phyloP scores from a whole-genome alignment of 1,139 yeast species.

The Yamadazyma triangularis region DNA sequence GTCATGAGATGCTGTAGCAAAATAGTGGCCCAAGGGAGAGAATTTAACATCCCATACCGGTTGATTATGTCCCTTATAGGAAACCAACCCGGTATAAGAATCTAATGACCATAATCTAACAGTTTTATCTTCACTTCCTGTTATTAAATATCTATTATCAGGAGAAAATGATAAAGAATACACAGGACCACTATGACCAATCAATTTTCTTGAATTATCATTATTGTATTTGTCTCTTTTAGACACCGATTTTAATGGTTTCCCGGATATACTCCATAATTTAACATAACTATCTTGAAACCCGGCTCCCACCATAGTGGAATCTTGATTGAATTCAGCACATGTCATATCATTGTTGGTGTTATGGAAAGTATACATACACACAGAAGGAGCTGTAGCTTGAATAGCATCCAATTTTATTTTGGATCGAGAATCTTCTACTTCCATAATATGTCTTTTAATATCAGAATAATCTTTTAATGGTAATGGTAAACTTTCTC shows the following conservation, averaged over 20 bases:
- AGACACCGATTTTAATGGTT: slow-evolving; percentile 65
- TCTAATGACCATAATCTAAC: slow-evolving; percentile 93
- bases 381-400: slow-evolving; percentile 86
- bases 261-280: slow-evolving; percentile 90
- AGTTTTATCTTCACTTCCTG: slow-evolving; percentile 89
- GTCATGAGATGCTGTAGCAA: slow-evolving; percentile 96
- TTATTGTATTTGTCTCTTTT: slow-evolving; percentile 55
- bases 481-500: slow-evolving; percentile 80
- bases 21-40: slow-evolving; percentile 94
- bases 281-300: slow-evolving; percentile 88
- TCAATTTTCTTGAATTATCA: slow-evolving; percentile 55
- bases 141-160: slow-evolving; percentile 74
- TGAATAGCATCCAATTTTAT: slow-evolving; percentile 58
- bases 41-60: slow-evolving; percentile 98
- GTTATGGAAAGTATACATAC: slow-evolving; percentile 98
- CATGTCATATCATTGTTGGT: slow-evolving; percentile 85
- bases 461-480: slow-evolving; percentile 75
- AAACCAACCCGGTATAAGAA: slow-evolving; percentile 81
- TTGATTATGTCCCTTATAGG: slow-evolving; percentile 94
- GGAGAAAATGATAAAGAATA: slow-evolving; percentile 90
- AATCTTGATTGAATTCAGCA: slow-evolving; percentile 80
- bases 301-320: slow-evolving; percentile 87
- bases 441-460: slow-evolving; percentile 68
- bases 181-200: slow-evolving; percentile 95
- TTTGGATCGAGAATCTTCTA: slow-evolving; percentile 77